These are phyloP conservation scores for Ilyonectria sp. DNA, from an alignment of 2,329 filamentous ascomycete genomes.

Conservation along the genomic window DNA sequence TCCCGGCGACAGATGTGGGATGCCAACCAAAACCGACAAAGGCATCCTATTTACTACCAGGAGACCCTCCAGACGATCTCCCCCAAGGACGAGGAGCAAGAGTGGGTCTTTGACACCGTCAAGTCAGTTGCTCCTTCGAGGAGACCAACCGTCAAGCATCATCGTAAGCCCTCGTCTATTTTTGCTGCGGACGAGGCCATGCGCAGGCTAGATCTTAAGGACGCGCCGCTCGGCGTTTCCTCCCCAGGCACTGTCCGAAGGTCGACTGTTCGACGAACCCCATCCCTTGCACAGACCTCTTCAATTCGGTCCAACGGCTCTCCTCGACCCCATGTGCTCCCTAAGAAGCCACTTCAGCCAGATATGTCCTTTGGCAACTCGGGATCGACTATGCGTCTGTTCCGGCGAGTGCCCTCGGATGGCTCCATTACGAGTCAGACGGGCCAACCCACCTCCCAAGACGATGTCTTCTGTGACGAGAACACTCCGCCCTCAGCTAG, in stretches of 20 bases:
- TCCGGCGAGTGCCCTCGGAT: conserved; percentile 87
- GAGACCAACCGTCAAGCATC: conserved; percentile 65
- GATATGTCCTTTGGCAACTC: conserved; percentile 96
- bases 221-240: conserved; percentile 70
- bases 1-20: conserved; percentile 87
- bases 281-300: conserved; percentile 58
- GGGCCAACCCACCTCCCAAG: conserved; percentile 54
- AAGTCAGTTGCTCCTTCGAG: conserved; percentile 76
- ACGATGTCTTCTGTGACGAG: conserved; percentile 70
- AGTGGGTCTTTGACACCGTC: conserved; percentile 97
- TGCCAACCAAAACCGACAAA: conserved; percentile 77
- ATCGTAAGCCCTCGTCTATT: conserved; percentile 71
- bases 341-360: conserved; percentile 86
- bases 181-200: conserved; percentile 73
- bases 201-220: conserved; percentile 73
- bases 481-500: conserved; percentile 70
- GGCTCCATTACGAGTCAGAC: conserved; percentile 63
- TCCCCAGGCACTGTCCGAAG: conserved; percentile 73
- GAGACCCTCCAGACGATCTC: conserved; percentile 86
- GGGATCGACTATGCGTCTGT: conserved; percentile 91
- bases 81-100: conserved; percentile 79
- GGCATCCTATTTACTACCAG: conserved; percentile 89
- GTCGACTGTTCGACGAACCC: conserved; percentile 67
- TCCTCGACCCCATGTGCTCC: conserved; percentile 59
- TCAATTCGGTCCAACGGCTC: conserved; percentile 58